phyloP scores from a whole-genome alignment of 225 moss, liverwort and hornwort species.

The Sphagnum contortum region DNA sequence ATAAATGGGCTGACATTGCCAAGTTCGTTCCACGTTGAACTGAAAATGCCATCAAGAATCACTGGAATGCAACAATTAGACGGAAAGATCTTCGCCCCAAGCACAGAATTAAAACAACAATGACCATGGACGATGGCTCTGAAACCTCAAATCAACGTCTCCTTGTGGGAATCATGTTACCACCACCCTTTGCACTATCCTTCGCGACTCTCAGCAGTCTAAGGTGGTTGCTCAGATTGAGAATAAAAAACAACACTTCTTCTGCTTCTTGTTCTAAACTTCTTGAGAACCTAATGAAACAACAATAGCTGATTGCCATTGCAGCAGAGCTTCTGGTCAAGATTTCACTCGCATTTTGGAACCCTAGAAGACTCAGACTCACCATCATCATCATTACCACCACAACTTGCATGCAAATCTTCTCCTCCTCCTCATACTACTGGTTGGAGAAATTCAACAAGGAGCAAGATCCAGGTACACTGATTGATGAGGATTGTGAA shows the following conservation, averaged over 20 bases:
- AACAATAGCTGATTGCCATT: constrained; percentile 20
- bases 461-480: too few relatives aligned
- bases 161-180: constrained; percentile 65
- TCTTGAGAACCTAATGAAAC: too few relatives aligned
- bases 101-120: constrained; percentile 36
- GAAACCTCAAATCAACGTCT: constrained; percentile 42
- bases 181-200: constrained; percentile 91
- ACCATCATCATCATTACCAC: constrained; percentile 60
- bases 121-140: too few relatives aligned
- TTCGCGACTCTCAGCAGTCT: constrained; percentile 86
- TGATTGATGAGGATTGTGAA: too few relatives aligned
- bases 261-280: neutral
- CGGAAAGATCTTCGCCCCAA: constrained; percentile 89
- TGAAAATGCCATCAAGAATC: constrained; percentile 95
- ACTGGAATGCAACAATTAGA: constrained; percentile 99
- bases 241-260: constrained; percentile 27
- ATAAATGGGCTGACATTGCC: constrained; percentile 98
- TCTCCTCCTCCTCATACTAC: too few relatives aligned
- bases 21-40: constrained; percentile 95
- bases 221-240: constrained; percentile 81
- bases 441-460: too few relatives aligned
- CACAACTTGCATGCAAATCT: too few relatives aligned
- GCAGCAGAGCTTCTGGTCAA: constrained; percentile 27
- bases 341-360: constrained; percentile 25
- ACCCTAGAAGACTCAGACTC: constrained; percentile 59